Base-by-base conservation (phyloP, 495 filamentous ascomycete species). In the Letharia lupina region DNA sequence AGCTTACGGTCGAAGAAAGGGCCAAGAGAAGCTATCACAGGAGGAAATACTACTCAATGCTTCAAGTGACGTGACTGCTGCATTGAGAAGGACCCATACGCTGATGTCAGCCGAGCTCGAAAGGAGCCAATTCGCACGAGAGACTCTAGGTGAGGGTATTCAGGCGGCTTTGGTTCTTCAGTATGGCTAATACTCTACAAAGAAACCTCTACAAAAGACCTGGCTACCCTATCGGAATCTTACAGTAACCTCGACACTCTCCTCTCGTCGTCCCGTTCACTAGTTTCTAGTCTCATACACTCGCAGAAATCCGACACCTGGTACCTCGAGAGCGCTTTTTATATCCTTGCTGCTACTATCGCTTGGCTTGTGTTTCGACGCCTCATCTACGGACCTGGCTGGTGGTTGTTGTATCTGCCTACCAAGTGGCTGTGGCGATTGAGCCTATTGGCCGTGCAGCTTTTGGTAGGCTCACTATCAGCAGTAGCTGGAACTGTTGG, bases 291-390 rank as follows among this genome's bases (percentile, higher is more conserved):
- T 35, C 78, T 99, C 58, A 79, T 97, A 44, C 85, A 85, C 69
- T 91, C 89, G 41, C 90, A 93, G 72, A 97, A 97, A 78, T 92
- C 87, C 50, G 94, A 98, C 75, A 94, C 91, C 5, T 99, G 94
- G 94, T 99, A 99, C 70, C 82, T 97, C 39, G 86, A 91, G 75
- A 93, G 87, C 28, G 87, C 93, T 0, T 87, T 98, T 68, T 92
- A 91, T 69, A 76, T 98, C 58, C 81, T 98, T 12, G 48, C 89
- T 18, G 81, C 76, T 4, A 96, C 89, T 9, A 85, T 96, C 42
- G 76, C 76, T 15, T 99, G 94, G 94, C 79, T 99, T 12, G 71
- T 98, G 3, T 94, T 93, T 65, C 79, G 94, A 23, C 78, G 94
- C 10, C 78, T 93, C 11, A 70, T 99, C 11, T 97, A 93, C 77